Evolutionary conservation across 257 asterid genomes (phyloP).

Genomic region (Ehretia macrophylla): DNA sequence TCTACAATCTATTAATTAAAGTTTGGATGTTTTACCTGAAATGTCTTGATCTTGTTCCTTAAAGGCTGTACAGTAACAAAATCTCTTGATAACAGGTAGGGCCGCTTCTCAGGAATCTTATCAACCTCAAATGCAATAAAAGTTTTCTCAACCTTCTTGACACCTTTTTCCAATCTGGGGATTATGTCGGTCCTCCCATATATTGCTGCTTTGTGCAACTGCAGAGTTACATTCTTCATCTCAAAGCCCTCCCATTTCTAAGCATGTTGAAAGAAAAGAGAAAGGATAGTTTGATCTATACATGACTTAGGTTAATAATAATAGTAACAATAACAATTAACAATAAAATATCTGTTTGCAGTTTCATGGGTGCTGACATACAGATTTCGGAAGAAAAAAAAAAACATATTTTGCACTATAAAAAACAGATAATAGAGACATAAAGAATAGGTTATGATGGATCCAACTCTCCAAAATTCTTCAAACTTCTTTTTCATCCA

Average conservation of each 20-base stretch:
- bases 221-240: conserved; percentile 15
- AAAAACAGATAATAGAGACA: too few species aligned
- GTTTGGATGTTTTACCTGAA: conserved; percentile 11
- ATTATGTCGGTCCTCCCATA: conserved; percentile 1
- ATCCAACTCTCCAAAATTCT: too few species aligned
- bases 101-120: conserved; percentile 16
- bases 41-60: conserved; percentile 5
- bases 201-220: conserved; percentile 21
- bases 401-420: too few species aligned
- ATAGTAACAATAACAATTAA: too few species aligned
- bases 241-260: conserved; percentile 30
- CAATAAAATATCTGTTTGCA: too few species aligned
- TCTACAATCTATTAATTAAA: too few species aligned
- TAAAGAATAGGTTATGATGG: too few species aligned
- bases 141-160: conserved; percentile 11
- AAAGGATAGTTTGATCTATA: neutral
- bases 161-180: neutral
- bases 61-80: conserved; percentile 14
- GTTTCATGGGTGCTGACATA: too few species aligned
- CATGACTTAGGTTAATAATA: too few species aligned
- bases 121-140: conserved; percentile 25
- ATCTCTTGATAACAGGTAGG: conserved; percentile 24
- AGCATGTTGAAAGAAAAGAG: neutral
- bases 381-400: too few species aligned
- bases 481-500: too few species aligned